Evolutionary conservation across 208 protist species (phyloP), one percentile per base, ranked within the genome.

Genomic region (Pavlovales sp.): DNA sequence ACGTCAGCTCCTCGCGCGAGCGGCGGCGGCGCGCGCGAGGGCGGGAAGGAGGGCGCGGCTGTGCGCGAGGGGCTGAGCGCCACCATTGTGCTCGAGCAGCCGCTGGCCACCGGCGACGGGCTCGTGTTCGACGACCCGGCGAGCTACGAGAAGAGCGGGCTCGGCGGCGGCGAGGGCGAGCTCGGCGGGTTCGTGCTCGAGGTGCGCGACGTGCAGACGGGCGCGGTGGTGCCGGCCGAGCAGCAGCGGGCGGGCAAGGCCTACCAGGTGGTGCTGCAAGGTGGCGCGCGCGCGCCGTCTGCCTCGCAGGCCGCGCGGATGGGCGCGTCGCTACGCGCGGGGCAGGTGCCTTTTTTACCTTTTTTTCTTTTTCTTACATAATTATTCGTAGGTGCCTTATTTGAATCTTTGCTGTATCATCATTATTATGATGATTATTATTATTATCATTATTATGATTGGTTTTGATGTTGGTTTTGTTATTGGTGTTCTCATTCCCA

Each of bases 51-150:
- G 11, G 44, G 44, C 44, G 44, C 38, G 10, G 79, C 4, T 37
- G 20, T 57, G 79, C 22, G 79, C 79, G 79, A 38, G n/a, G 79
- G 39, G 7, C n/a, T 32, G 46, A 47, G 57, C 22, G 82, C 71
- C 34, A 32, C 32, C 18, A 47, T 88, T 7, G 36, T 20, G 57
- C 11, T 88, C 28, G 20, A 14, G 57, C n/a, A 37, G 41, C 86
- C 86, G 11, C 34, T 89, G 10, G 47, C 30, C 20, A 28, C 18
- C 14, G 86, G 86, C 42, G 86, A 89, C 41, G 86, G 86, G 30
- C 44, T 89, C 37, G 77, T 83, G 11, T 89, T 89, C 36, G 86
- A 83, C 76, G 77, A 30, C 40, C 67, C 75, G 32, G 11, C 46
- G 2, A 7, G 40, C 7, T 36, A 84, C n/a, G 41, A 83, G 28